Conservation (phyloP, 106 monocot species). For the Allium sativum region DNA sequence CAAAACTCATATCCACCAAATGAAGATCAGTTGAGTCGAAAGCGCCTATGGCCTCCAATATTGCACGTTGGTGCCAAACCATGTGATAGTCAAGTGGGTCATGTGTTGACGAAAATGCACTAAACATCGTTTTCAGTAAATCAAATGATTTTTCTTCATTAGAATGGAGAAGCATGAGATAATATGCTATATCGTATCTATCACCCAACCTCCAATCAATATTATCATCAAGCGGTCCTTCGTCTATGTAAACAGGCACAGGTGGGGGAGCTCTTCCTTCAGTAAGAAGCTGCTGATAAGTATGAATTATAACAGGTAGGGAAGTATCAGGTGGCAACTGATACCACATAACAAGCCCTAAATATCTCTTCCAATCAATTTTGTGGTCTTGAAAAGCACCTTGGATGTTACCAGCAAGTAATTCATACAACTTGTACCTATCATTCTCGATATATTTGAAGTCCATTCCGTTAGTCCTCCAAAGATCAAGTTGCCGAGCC, state of each 20-base stretch:
- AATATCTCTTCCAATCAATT: slow-evolving; percentile 87
- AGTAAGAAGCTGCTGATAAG: slow-evolving; percentile 69
- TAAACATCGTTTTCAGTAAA: slow-evolving; percentile 76
- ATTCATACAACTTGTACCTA: slow-evolving; percentile 68
- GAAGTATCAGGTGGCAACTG: slow-evolving; percentile 75
- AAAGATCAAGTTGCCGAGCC: slow-evolving; percentile 62
- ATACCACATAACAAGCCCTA: slow-evolving; percentile 90
- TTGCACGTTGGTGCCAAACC: slow-evolving; percentile 86
- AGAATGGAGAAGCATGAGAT: slow-evolving; percentile 97
- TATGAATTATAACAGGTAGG: slow-evolving; percentile 47
- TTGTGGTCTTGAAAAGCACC: slow-evolving; percentile 43
- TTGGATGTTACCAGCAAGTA: slow-evolving; percentile 83
- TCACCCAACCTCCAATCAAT: slow-evolving; percentile 50
- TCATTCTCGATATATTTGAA: slow-evolving; percentile 78
- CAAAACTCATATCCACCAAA: slow-evolving; percentile 78
- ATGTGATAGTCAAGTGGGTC: slow-evolving; percentile 98
- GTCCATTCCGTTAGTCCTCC: slow-evolving; percentile 85
- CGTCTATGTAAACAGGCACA: slow-evolving; percentile 88
- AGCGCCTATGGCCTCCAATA: slow-evolving; percentile 72
- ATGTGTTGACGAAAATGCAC: slow-evolving; percentile 76
- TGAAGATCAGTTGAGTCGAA: slow-evolving; percentile 71
- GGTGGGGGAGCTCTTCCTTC: slow-evolving; percentile 85
- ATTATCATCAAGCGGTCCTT: slow-evolving; percentile 58
- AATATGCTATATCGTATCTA: slow-evolving; percentile 81
- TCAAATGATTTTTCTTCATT: slow-evolving; percentile 37